Evolutionary conservation across 805 yeast genomes (phyloP).

Genomic region (Cyberlindnera xishuangbannaensis): DNA sequence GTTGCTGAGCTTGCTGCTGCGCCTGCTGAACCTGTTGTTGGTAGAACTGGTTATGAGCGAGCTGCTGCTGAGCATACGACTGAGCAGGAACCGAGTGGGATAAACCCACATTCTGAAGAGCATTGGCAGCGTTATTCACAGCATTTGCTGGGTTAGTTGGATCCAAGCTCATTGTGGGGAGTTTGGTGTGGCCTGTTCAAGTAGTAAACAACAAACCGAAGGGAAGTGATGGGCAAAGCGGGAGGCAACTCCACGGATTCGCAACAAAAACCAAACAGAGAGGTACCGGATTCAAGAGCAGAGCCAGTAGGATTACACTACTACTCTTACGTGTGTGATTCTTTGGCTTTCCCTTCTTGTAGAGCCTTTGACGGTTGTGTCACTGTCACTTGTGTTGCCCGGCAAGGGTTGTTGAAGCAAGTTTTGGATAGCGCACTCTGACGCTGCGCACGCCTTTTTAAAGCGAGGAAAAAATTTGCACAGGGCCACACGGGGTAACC

Average conservation of each 20-base stretch:
- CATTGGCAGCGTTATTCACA: constrained; percentile 21
- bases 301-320: too few species aligned
- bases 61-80: constrained; percentile 16
- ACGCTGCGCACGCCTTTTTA: constrained; percentile 11
- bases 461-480: constrained; percentile 4
- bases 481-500: constrained; percentile 8
- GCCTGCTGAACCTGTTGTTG: constrained; percentile 19
- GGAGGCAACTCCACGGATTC: too few species aligned
- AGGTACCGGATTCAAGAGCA: too few species aligned
- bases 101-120: constrained; percentile 21
- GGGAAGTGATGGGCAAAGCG: too few species aligned
- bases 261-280: too few species aligned
- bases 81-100: constrained; percentile 14
- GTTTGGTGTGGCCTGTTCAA: too few species aligned
- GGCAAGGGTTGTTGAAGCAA: constrained; percentile 6
- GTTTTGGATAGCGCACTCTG: constrained; percentile 8
- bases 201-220: too few species aligned
- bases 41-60: constrained; percentile 15
- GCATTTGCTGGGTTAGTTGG: constrained; percentile 9
- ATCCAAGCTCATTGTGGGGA: background rate
- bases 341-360: too few species aligned
- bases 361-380: too few species aligned
- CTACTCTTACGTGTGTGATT: too few species aligned
- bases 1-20: constrained; percentile 13
- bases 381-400: constrained; percentile 14